phyloP scores from a whole-genome alignment of 176 grass and related monocot species.

The Avena sativa region DNA sequence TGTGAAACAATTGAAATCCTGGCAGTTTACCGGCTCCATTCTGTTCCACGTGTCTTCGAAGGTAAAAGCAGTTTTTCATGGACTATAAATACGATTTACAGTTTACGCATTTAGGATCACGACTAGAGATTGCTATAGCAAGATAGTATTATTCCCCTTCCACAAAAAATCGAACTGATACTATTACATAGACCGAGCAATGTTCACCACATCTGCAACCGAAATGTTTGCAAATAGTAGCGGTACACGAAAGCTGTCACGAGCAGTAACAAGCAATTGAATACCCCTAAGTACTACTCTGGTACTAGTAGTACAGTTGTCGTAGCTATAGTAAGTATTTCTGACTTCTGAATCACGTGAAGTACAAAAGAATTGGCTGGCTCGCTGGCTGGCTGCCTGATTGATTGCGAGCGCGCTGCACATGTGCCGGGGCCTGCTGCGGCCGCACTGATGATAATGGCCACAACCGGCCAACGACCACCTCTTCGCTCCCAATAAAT shows the following conservation, averaged over 20 bases:
- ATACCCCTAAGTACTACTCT: neutral
- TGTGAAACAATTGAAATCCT: no score
- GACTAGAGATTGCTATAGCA: no score
- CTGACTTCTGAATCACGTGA: neutral
- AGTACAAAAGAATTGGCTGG: neutral
- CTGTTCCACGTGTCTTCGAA: no score
- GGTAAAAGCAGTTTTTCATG: no score
- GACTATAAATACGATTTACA: no score
- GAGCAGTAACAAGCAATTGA: conserved; percentile 11
- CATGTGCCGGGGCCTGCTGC: conserved; percentile 37
- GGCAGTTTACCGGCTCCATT: no score
- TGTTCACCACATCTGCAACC: conserved; percentile 1
- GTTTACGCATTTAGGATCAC: no score
- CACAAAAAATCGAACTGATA: neutral
- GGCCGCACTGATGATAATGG: conserved; percentile 39
- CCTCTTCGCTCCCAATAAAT: conserved; percentile 32
- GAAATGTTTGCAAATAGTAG: neutral
- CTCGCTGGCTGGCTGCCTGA: neutral
- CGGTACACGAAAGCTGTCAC: neutral
- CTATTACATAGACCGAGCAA: neutral
- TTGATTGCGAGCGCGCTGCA: neutral
- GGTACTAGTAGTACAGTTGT: neutral
- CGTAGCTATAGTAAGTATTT: neutral
- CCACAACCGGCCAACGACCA: neutral
- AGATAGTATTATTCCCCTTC: neutral